These are phyloP conservation scores for Sphaerulina vaccinii DNA, from an alignment of 2,329 filamentous ascomycete genomes.

Conservation along the genomic window DNA sequence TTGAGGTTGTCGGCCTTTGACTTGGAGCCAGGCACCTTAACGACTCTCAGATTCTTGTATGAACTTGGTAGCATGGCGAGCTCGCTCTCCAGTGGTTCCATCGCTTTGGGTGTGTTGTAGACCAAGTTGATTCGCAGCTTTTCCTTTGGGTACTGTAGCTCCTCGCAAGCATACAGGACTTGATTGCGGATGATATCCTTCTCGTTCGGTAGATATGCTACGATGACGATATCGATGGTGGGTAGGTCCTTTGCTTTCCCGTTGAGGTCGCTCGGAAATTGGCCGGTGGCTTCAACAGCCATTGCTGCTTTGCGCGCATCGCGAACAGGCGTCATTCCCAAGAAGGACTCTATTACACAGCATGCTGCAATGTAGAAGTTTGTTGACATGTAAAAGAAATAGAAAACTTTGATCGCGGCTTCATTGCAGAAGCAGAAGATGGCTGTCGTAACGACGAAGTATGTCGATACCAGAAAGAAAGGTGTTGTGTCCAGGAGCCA, in stretches of 20 bases:
- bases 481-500: slow-evolving; percentile 36
- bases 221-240: slow-evolving; percentile 49
- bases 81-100: slow-evolving; percentile 48
- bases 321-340: slow-evolving; percentile 34
- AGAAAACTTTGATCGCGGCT: slow-evolving; percentile 34
- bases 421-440: slow-evolving; percentile 33
- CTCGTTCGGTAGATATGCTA: slow-evolving; percentile 54
- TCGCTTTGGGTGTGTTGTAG: slow-evolving; percentile 51
- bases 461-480: slow-evolving; percentile 31
- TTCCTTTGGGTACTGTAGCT: slow-evolving; percentile 48
- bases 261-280: slow-evolving; percentile 31
- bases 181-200: slow-evolving; percentile 52
- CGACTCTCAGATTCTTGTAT: slow-evolving; percentile 45
- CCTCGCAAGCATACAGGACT: slow-evolving; percentile 47
- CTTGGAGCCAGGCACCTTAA: slow-evolving; percentile 50
- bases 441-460: slow-evolving; percentile 34
- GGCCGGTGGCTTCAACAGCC: slow-evolving; percentile 29
- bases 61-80: slow-evolving; percentile 40
- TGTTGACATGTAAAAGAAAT: slow-evolving; percentile 36
- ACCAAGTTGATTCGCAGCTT: slow-evolving; percentile 50
- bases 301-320: slow-evolving; percentile 31
- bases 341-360: slow-evolving; percentile 34
- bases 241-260: slow-evolving; percentile 37
- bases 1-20: slow-evolving; percentile 54
- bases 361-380: slow-evolving; percentile 36